Evolutionary conservation across 176 grass and related monocot species (phyloP).

Genomic region (Eragrostis curvula): DNA sequence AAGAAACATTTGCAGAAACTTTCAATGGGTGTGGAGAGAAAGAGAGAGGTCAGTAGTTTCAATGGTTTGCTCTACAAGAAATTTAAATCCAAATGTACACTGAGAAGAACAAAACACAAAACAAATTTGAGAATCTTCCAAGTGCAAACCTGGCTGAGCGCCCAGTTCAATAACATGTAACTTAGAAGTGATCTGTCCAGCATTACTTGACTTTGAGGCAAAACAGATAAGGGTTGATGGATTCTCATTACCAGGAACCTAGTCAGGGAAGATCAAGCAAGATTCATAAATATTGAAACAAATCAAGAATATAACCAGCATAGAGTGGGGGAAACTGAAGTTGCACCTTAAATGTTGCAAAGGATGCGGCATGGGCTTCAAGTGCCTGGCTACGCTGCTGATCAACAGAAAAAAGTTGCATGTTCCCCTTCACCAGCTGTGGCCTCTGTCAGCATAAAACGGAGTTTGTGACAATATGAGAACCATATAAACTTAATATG

Average conservation of each 20-base stretch:
- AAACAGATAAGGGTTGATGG: slow-evolving; percentile 94
- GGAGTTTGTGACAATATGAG: slow-evolving; percentile 3
- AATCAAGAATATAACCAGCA: slow-evolving; percentile 16
- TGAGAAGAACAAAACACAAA: neutral
- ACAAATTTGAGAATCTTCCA: neutral
- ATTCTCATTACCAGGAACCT: slow-evolving; percentile 95
- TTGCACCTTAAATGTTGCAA: slow-evolving; percentile 83
- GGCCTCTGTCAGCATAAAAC: slow-evolving; percentile 66
- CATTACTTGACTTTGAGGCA: slow-evolving; percentile 85
- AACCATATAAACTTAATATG: neutral
- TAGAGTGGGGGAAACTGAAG: slow-evolving; percentile 4
- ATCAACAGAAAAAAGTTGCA: slow-evolving; percentile 98
- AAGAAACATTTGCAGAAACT: neutral
- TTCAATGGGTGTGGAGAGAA: neutral
- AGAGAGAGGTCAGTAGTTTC: neutral
- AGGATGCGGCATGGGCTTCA: slow-evolving; percentile 98
- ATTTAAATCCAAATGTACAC: neutral
- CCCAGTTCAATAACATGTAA: slow-evolving; percentile 97
- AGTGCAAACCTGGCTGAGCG: slow-evolving; percentile 77
- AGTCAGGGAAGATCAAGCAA: slow-evolving; percentile 2
- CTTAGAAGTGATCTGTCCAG: slow-evolving; percentile 92
- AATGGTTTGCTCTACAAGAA: neutral
- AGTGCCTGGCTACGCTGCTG: slow-evolving; percentile 98
- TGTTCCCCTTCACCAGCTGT: slow-evolving; percentile 96
- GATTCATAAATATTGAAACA: slow-evolving; percentile 3